Conservation (phyloP, 371 early-diverging fungal species). For the Blakeslea trispora region DNA sequence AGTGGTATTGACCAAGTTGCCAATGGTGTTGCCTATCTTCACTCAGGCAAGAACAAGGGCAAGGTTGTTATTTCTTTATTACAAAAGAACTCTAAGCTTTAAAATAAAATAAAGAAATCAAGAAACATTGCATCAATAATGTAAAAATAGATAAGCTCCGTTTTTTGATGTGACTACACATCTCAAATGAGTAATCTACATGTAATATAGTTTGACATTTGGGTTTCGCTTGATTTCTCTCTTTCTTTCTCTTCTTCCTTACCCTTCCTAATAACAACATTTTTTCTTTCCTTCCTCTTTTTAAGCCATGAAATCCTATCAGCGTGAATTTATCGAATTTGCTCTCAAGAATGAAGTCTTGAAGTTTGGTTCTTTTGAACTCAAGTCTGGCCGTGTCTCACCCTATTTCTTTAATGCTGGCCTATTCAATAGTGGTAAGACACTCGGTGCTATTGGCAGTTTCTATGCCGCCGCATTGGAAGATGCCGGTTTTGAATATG, state of each 20-base stretch:
- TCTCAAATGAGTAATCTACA: background rate
- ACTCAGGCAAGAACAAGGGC: slow-evolving; percentile 56
- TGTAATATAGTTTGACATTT: background rate
- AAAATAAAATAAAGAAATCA: slow-evolving; percentile 2
- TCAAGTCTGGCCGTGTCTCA: slow-evolving; percentile 92
- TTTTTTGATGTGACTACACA: background rate
- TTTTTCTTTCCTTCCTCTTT: background rate
- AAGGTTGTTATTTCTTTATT: slow-evolving; percentile 51
- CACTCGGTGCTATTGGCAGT: slow-evolving; percentile 80
- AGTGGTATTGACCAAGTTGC: slow-evolving; percentile 44
- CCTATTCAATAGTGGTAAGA: slow-evolving; percentile 87
- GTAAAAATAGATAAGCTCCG: background rate
- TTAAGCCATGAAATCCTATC: slow-evolving; percentile 76
- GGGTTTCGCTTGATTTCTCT: background rate
- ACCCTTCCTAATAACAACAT: slow-evolving; percentile 6
- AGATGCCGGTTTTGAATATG: slow-evolving; percentile 71
- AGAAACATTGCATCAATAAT: too few relatives aligned
- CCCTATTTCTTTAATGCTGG: slow-evolving; percentile 99
- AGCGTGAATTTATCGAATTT: slow-evolving; percentile 93
- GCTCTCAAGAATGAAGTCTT: slow-evolving; percentile 82
- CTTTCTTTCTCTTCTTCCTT: slow-evolving; percentile 9
- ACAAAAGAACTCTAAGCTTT: slow-evolving; percentile 26
- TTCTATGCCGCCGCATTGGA: slow-evolving; percentile 88
- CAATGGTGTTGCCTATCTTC: slow-evolving; percentile 48
- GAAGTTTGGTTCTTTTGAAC: slow-evolving; percentile 87